Evolutionary conservation across 1,139 yeast species (phyloP).

Genomic region (Debaryomyces nepalensis): DNA sequence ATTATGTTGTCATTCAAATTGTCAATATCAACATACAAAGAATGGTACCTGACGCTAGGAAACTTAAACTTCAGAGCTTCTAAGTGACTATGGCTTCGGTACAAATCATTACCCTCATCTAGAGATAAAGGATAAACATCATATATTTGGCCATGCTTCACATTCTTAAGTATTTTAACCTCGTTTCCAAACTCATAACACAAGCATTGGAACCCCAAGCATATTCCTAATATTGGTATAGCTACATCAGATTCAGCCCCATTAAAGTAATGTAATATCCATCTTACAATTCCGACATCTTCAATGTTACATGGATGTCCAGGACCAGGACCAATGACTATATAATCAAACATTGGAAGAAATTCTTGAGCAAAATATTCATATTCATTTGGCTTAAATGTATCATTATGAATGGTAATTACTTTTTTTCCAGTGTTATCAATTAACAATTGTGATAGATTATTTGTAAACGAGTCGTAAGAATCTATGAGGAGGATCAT

Average conservation of each 20-base stretch:
- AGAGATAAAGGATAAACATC: slow-evolving; percentile 38
- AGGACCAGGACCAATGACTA: slow-evolving; percentile 96
- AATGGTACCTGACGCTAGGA: slow-evolving; percentile 86
- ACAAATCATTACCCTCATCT: slow-evolving; percentile 26
- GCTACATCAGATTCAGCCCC: slow-evolving; percentile 19
- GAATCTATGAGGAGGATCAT: slow-evolving; percentile 84
- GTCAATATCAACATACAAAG: slow-evolving; percentile 59
- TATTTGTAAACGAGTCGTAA: slow-evolving; percentile 92
- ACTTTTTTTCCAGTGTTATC: slow-evolving; percentile 59
- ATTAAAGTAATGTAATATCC: slow-evolving; percentile 42
- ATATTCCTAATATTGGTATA: slow-evolving; percentile 85
- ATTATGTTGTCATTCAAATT: slow-evolving; percentile 36
- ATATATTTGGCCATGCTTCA: slow-evolving; percentile 88
- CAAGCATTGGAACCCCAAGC: slow-evolving; percentile 89
- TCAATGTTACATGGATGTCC: slow-evolving; percentile 72
- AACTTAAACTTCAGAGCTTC: slow-evolving; percentile 37
- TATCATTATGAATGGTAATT: slow-evolving; percentile 75
- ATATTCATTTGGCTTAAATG: slow-evolving; percentile 45
- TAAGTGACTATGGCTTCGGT: slow-evolving; percentile 21
- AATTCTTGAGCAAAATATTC: slow-evolving; percentile 41
- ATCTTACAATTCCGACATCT: slow-evolving; percentile 80
- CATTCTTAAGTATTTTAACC: slow-evolving; percentile 56
- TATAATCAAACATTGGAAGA: slow-evolving; percentile 63
- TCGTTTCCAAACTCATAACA: slow-evolving; percentile 67
- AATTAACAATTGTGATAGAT: slow-evolving; percentile 69